Conservation (phyloP, 2,329 filamentous ascomycete genomes). For the Sporothrix phasma region DNA sequence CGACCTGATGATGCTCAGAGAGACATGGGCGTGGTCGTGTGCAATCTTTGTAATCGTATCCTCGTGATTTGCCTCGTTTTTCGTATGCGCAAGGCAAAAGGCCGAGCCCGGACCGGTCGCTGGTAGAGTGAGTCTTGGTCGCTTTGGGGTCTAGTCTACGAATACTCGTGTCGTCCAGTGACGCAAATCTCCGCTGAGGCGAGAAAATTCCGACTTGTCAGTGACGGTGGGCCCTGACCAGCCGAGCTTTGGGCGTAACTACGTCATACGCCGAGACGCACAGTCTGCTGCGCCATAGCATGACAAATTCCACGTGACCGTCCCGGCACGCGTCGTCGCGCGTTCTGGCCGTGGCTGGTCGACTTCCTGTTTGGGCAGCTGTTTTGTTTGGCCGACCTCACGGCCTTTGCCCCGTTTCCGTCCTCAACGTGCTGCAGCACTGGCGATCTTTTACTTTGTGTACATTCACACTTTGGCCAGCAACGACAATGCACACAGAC, state of each 20-base stretch:
- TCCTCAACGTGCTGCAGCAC: neutral
- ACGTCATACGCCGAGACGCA: neutral
- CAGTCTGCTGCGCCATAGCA: neutral
- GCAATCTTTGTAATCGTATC: neutral
- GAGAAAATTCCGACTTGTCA: neutral
- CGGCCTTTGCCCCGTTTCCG: neutral
- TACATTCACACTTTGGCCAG: neutral
- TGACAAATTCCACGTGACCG: neutral
- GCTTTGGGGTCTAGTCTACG: too few species aligned
- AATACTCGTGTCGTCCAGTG: neutral
- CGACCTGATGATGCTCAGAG: neutral
- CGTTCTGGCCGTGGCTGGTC: neutral
- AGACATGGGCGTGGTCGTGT: neutral
- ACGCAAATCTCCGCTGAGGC: slow-evolving; percentile 1
- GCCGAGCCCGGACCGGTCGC: neutral
- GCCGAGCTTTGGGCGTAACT: neutral
- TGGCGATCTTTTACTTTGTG: neutral
- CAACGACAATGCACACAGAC: neutral
- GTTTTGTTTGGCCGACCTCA: slow-evolving; percentile 1
- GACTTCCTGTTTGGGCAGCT: slow-evolving; percentile 4
- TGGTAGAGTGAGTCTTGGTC: neutral
- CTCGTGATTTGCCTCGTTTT: neutral
- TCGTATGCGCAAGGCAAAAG: neutral
- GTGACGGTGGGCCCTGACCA: neutral
- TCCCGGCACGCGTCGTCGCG: neutral